Evolutionary conservation across 345 rosid genomes (phyloP).

Genomic region (Brassica cretica): DNA sequence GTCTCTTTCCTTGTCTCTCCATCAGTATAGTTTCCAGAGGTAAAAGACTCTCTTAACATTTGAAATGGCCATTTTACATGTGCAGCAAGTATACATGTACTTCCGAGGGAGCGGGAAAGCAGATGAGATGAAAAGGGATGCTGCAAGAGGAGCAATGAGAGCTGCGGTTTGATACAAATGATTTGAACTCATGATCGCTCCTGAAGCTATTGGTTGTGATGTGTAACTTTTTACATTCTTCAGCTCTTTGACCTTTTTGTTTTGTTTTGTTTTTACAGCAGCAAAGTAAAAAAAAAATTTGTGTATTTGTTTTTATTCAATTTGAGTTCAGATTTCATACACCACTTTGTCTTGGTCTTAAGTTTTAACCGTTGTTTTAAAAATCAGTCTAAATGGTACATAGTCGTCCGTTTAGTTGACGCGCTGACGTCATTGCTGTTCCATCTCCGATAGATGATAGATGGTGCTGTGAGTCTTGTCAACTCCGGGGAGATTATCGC

Average conservation of each 20-base stretch:
- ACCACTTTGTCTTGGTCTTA: background rate
- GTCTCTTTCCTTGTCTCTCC: slow-evolving; percentile 34
- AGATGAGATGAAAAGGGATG: slow-evolving; percentile 56
- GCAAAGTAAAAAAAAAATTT: background rate
- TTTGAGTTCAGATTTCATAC: background rate
- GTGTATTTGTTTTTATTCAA: slow-evolving; percentile 15
- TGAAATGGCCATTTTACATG: background rate
- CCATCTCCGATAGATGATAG: too few relatives aligned
- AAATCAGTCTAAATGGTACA: background rate
- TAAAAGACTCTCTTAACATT: slow-evolving; percentile 1
- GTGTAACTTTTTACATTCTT: slow-evolving; percentile 11
- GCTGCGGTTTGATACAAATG: slow-evolving; percentile 54
- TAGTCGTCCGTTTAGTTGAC: too few relatives aligned
- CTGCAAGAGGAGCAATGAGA: slow-evolving; percentile 65
- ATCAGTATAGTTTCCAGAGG: background rate
- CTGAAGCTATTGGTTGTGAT: slow-evolving; percentile 18
- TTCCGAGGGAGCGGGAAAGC: slow-evolving; percentile 82
- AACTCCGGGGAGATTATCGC: too few relatives aligned
- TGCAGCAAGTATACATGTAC: slow-evolving; percentile 83
- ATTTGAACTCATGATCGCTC: background rate
- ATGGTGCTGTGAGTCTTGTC: too few relatives aligned
- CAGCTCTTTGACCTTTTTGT: slow-evolving; percentile 5
- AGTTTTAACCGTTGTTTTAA: background rate
- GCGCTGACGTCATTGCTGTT: too few relatives aligned
- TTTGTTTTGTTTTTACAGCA: background rate